These are phyloP conservation scores for Dissophora ornata DNA, from an alignment of 192 early-diverging fungal species.

Conservation along the genomic window DNA sequence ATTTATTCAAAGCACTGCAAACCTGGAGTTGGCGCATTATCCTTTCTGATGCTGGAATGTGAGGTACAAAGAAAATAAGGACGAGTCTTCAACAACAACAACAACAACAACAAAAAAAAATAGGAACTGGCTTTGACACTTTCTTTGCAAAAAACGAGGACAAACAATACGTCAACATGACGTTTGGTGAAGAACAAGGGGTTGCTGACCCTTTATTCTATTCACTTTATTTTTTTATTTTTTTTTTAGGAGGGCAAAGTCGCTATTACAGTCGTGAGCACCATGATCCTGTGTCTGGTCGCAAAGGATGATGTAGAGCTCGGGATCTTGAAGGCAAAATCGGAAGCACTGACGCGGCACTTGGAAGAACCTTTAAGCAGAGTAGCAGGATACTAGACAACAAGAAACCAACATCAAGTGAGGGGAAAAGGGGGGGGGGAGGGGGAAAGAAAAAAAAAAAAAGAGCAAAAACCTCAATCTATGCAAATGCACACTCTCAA, in stretches of 20 bases:
- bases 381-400: slow-evolving; percentile 45
- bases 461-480: not conserved
- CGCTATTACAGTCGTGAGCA: slow-evolving; percentile 55
- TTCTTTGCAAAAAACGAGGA: no score
- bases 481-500: no score
- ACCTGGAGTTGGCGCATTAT: slow-evolving; percentile 39
- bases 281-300: slow-evolving; percentile 68
- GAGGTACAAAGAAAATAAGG: slow-evolving; percentile 53
- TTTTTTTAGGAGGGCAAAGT: slow-evolving; percentile 57
- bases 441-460: not conserved
- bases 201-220: no score
- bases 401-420: no score
- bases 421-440: no score
- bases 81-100: no score
- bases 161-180: not conserved
- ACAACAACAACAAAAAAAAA: no score
- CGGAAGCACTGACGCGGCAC: slow-evolving; percentile 60
- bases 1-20: slow-evolving; percentile 62
- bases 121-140: no score
- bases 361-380: slow-evolving; percentile 59
- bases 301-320: slow-evolving; percentile 60
- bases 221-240: not conserved
- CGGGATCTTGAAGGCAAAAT: slow-evolving; percentile 66
- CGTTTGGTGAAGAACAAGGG: not conserved
- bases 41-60: slow-evolving; percentile 61